Base-by-base conservation (phyloP, 495 filamentous ascomycete species). In the Xylaria grammica region DNA sequence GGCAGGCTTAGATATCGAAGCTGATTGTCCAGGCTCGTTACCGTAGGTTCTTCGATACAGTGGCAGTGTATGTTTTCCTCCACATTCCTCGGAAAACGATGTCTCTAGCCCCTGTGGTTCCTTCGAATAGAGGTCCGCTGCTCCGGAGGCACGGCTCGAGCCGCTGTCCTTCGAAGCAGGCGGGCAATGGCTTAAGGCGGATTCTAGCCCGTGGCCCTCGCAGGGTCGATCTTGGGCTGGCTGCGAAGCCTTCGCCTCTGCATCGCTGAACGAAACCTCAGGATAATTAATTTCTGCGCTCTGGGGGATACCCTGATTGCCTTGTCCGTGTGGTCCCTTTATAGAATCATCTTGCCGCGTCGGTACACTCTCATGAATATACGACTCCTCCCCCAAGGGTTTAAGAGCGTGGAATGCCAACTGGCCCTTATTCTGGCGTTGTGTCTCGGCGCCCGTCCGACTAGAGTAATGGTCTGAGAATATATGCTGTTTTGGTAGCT, bases 31-130 rank as follows among this genome's bases (percentile, higher is more conserved):
- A 27, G 67, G 58, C 30, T 70, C 67, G 42, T 45, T 44, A 17
- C 67, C 66, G 44, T 73, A 75, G 11, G 65, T 67, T 67, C 73
- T 76, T 20, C 45, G 65, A 52, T 73, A 73, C 1, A 62, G 48
- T 38, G 63, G 63, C 63, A 63, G 55, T 2, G 55, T 62, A 10
- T 65, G 38, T 27, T 68, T 63, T n/a, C 62, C 64, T 24, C 73
- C 71, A 45, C 71, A 71, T 64, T 79, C 75, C 52, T 74, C 72
- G 8, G 58, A 61, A 60, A 76, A 77, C 24, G 72, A 75, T 9
- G 69, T 72, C 62, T 80, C 73, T 36, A 76, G 62, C 13, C 76
- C 73, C 52, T 76, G 73, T 8, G 78, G 75, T 52, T 76, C 68
- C 30, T 71, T 72, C 34, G 71, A 76, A 65, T 77, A 77, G 34